A percentile compares a stretch with the other conserved stretches of the same genome.
Conservation (phyloP, 1,284 basidiomycete genomes). For the Schizophyllum amplum region DNA sequence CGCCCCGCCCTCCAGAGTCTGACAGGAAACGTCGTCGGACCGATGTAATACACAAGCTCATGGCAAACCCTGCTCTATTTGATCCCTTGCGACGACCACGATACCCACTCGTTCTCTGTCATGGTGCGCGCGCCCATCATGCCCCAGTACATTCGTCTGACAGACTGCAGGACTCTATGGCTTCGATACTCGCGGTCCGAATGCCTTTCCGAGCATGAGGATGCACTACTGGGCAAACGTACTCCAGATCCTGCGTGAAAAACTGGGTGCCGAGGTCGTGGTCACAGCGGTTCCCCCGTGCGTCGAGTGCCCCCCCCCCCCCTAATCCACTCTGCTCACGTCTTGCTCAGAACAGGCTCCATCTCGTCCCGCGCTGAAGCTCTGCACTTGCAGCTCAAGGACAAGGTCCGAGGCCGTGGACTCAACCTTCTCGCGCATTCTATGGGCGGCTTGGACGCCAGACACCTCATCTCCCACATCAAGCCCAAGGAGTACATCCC, state of each 20-base stretch:
- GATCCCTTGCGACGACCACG: conserved; percentile 74
- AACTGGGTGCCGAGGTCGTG: conserved; percentile 86
- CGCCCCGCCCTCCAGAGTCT: conserved; percentile 12
- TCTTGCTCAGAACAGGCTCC: conserved; percentile 71
- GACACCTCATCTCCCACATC: conserved; percentile 85
- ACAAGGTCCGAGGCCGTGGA: conserved; percentile 60
- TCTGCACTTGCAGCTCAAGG: conserved; percentile 69
- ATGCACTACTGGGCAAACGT: conserved; percentile 96
- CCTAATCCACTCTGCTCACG: conserved; percentile 1
- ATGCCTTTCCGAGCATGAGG: conserved; percentile 69
- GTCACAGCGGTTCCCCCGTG: conserved; percentile 94
- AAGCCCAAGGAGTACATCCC: conserved; percentile 81
- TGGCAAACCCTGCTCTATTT: conserved; percentile 65
- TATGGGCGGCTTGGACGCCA: conserved; percentile 95
- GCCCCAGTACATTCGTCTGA: conserved; percentile 10
- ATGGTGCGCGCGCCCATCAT: conserved; percentile 53
- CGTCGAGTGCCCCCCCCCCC: conserved; percentile 20
- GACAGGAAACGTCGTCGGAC: conserved; percentile 16
- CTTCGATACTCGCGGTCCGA: conserved; percentile 80
- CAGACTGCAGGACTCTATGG: conserved; percentile 76
- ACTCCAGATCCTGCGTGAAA: conserved; percentile 74
- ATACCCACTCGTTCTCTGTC: conserved; percentile 90
- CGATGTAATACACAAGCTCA: conserved; percentile 65
- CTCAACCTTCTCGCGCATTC: conserved; percentile 95
- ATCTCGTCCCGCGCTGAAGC: conserved; percentile 78